phyloP scores from a whole-genome alignment of 441 rosid genomes.

The Kokia cookei region DNA sequence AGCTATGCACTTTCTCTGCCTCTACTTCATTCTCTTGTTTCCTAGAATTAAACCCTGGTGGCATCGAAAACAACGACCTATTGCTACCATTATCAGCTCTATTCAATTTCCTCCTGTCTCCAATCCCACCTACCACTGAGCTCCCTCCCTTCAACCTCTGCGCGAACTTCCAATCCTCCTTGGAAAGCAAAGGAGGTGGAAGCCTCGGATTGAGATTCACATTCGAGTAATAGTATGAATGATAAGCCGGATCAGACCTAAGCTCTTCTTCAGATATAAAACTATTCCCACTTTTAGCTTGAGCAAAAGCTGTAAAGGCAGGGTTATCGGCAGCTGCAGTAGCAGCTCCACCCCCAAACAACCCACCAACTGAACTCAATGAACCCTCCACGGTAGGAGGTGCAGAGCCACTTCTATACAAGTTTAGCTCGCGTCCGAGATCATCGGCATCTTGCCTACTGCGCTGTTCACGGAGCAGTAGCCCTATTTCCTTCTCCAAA shows the following conservation, averaged over 20 bases:
- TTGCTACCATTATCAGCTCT: constrained; percentile 32
- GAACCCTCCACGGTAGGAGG: constrained; percentile 98
- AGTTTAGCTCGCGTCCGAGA: constrained; percentile 67
- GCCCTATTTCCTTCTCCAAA: constrained; percentile 67
- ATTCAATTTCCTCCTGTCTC: constrained; percentile 68
- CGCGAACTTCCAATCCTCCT: constrained; percentile 51
- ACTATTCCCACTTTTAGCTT: constrained; percentile 38
- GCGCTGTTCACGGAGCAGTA: constrained; percentile 63
- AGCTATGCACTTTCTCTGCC: constrained; percentile 29
- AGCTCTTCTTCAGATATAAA: constrained; percentile 58
- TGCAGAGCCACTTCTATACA: constrained; percentile 92
- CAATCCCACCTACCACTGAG: constrained; percentile 62
- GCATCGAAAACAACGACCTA: constrained; percentile 66
- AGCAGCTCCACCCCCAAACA: constrained; percentile 44
- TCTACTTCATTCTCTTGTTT: constrained; percentile 45
- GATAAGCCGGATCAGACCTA: constrained; percentile 88
- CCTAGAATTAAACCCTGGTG: constrained; percentile 80
- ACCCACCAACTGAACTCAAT: constrained; percentile 62
- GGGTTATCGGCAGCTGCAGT: background rate
- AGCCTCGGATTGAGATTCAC: constrained; percentile 90
- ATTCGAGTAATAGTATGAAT: constrained; percentile 69
- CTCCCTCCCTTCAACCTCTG: constrained; percentile 77
- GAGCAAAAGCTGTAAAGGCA: constrained; percentile 42
- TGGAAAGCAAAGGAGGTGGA: constrained; percentile 54
- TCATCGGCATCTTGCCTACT: constrained; percentile 64